Conservation (phyloP, 257 asterid genomes). For the Solanum ahanhuiri region DNA sequence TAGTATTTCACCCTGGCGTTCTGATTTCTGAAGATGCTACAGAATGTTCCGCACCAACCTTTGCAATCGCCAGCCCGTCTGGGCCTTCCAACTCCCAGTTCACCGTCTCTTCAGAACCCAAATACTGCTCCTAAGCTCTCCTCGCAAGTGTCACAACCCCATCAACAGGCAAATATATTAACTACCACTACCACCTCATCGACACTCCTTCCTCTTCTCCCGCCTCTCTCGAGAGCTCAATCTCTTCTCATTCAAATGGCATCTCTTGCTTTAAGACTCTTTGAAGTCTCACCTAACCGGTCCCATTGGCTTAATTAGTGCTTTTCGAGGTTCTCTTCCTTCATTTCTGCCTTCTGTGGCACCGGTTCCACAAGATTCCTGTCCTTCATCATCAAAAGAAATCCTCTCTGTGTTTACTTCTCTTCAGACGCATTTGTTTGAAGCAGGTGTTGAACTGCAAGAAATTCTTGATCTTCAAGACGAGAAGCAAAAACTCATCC, state of each 20-base stretch:
- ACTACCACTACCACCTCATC: slow-evolving; percentile 46
- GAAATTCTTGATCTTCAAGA: slow-evolving; percentile 92
- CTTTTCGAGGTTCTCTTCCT: slow-evolving; percentile 74
- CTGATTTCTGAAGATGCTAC: slow-evolving; percentile 36
- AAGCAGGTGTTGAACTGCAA: slow-evolving; percentile 83
- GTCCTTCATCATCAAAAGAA: slow-evolving; percentile 59
- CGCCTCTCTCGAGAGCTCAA: slow-evolving; percentile 87
- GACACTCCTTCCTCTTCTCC: slow-evolving; percentile 78
- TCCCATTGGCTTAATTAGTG: slow-evolving; percentile 53
- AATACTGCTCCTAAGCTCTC: slow-evolving; percentile 58
- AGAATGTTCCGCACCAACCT: slow-evolving; percentile 64
- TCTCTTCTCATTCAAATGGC: slow-evolving; percentile 83
- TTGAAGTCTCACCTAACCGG: slow-evolving; percentile 76
- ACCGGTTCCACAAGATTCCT: slow-evolving; percentile 32
- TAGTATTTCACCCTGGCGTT: background rate
- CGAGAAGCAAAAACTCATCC: slow-evolving; percentile 54
- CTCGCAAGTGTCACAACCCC: slow-evolving; percentile 38
- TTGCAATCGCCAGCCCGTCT: slow-evolving; percentile 88
- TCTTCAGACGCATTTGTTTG: slow-evolving; percentile 72
- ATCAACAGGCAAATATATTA: slow-evolving; percentile 32
- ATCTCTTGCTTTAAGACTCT: slow-evolving; percentile 64
- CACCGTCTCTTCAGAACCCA: slow-evolving; percentile 68
- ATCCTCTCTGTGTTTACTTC: slow-evolving; percentile 39
- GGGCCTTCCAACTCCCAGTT: slow-evolving; percentile 82
- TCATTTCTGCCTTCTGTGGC: slow-evolving; percentile 54